Conservation (phyloP, 2,329 filamentous ascomycete species). For the Talaromyces sp. region DNA sequence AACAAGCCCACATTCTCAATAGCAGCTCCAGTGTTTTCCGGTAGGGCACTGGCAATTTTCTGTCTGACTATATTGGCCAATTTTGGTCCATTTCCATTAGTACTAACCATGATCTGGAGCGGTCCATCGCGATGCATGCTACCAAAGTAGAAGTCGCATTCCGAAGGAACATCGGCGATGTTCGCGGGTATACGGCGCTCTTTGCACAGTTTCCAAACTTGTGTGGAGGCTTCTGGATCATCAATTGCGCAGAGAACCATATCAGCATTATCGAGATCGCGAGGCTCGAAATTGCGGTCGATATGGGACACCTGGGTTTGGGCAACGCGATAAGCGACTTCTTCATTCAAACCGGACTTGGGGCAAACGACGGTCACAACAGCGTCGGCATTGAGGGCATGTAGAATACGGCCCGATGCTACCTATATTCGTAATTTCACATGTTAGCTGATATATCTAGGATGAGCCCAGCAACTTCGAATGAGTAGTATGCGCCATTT, state of each 20-base stretch:
- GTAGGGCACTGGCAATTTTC: conserved; percentile 72
- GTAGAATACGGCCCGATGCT: conserved; percentile 86
- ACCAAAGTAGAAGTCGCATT: conserved; percentile 99
- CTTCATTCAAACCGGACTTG: conserved; percentile 71
- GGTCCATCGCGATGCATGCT: conserved; percentile 92
- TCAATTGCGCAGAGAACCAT: conserved; percentile 95
- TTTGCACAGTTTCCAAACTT: conserved; percentile 92
- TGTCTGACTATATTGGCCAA: conserved; percentile 80
- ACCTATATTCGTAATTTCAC: conserved; percentile 57
- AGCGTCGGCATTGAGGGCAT: conserved; percentile 92
- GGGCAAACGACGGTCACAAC: conserved; percentile 82
- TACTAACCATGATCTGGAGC: conserved; percentile 97
- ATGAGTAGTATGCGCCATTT: neutral
- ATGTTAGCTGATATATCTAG: conserved; percentile 20
- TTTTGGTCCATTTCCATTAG: conserved; percentile 91
- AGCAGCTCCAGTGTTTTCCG: conserved; percentile 74
- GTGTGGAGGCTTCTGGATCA: conserved; percentile 81
- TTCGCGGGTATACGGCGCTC: conserved; percentile 79
- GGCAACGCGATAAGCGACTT: conserved; percentile 76
- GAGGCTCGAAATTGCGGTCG: conserved; percentile 76
- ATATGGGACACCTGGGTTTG: conserved; percentile 71
- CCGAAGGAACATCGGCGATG: conserved; percentile 91
- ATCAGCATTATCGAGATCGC: conserved; percentile 73
- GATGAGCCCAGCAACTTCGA: neutral
- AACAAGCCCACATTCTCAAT: conserved; percentile 79